Percentiles rank a stretch among this genome's conserved stretches.
These are phyloP conservation scores for Cladosporium velox DNA, from an alignment of 2,329 filamentous ascomycete species.

Conservation along the genomic window DNA sequence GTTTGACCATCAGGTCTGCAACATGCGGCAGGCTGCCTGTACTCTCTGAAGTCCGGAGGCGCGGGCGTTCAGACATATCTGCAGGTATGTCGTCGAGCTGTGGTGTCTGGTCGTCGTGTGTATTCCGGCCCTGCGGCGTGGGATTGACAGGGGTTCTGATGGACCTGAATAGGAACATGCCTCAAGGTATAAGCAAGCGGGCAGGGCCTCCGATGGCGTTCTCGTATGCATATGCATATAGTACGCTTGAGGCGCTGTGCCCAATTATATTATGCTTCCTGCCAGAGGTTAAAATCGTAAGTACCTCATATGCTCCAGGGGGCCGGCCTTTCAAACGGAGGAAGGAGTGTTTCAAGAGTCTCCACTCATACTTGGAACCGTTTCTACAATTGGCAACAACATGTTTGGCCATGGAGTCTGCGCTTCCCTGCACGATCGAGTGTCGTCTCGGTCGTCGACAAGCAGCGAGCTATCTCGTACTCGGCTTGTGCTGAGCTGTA, in stretches of 20 bases:
- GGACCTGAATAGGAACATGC: slow-evolving; percentile 7
- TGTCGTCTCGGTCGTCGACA: background rate
- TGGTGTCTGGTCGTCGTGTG: background rate
- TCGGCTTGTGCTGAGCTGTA: slow-evolving; percentile 1
- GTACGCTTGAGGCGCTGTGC: background rate
- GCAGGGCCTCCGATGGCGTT: background rate
- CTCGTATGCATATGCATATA: background rate
- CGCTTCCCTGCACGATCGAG: background rate
- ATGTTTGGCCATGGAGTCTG: background rate
- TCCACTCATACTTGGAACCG: background rate
- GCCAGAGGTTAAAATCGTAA: background rate
- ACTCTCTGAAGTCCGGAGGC: background rate
- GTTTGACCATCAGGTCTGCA: slow-evolving; percentile 5
- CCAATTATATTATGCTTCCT: background rate
- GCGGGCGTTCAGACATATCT: slow-evolving; percentile 1
- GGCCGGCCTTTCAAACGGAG: background rate
- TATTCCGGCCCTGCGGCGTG: background rate
- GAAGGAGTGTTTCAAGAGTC: background rate
- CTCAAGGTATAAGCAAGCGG: background rate
- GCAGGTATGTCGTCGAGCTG: background rate
- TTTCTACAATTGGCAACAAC: background rate
- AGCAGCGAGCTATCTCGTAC: background rate
- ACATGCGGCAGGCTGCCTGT: slow-evolving; percentile 1
- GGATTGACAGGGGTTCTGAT: background rate
- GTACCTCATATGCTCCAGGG: too few relatives aligned